Evolutionary conservation across 2,329 filamentous ascomycete species (phyloP).

Genomic region (Hypoxylon sp.): DNA sequence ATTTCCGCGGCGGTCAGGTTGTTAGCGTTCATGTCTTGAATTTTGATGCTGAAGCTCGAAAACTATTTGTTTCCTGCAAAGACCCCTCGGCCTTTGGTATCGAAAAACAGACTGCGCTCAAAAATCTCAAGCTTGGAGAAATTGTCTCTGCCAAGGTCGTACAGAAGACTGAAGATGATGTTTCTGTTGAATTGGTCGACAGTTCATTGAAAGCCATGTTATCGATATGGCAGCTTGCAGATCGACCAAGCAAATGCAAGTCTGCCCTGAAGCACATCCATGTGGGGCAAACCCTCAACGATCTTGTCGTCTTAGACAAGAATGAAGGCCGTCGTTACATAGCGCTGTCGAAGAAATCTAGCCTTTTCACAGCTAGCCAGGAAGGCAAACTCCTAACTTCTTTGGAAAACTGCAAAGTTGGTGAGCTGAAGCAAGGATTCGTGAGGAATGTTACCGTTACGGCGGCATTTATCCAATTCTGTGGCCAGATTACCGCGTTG

Average conservation of each 20-base stretch:
- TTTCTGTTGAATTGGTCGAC: slow-evolving; percentile 78
- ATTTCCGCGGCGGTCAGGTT: slow-evolving; percentile 91
- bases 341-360: slow-evolving; percentile 82
- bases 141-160: slow-evolving; percentile 80
- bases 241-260: slow-evolving; percentile 78
- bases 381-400: slow-evolving; percentile 74
- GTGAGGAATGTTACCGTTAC: slow-evolving; percentile 84
- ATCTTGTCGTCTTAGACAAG: slow-evolving; percentile 89
- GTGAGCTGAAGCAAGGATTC: slow-evolving; percentile 76
- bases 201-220: slow-evolving; percentile 81
- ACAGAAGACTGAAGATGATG: slow-evolving; percentile 80
- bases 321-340: slow-evolving; percentile 79
- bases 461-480: slow-evolving; percentile 89
- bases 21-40: slow-evolving; percentile 89
- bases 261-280: slow-evolving; percentile 81
- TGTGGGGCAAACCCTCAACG: slow-evolving; percentile 82
- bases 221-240: slow-evolving; percentile 80
- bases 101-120: slow-evolving; percentile 79
- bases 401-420: slow-evolving; percentile 76
- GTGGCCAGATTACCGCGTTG: slow-evolving; percentile 77
- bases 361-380: slow-evolving; percentile 78
- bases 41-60: slow-evolving; percentile 74
- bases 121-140: slow-evolving; percentile 75
- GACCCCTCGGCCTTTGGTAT: slow-evolving; percentile 80
- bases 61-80: slow-evolving; percentile 91